These are phyloP conservation scores for Homolaphlyctis polyrhiza DNA, from an alignment of 371 early-diverging fungal genomes.

Conservation along the genomic window DNA sequence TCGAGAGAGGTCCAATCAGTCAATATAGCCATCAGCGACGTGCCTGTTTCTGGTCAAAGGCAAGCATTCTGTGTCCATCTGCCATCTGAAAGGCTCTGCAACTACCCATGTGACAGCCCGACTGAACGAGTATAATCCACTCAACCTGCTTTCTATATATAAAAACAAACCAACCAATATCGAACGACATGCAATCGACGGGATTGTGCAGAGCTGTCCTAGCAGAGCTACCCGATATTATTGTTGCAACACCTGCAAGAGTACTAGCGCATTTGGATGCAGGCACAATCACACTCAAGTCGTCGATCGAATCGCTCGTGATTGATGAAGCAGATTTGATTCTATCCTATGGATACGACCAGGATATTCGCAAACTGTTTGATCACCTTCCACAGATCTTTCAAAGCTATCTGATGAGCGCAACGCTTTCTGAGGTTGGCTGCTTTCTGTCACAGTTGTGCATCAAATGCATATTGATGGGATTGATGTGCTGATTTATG, in stretches of 20 bases:
- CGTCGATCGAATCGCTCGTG: conserved; percentile 90
- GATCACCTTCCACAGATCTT: conserved; percentile 72
- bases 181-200: conserved; percentile 65
- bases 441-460: background rate
- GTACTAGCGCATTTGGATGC: conserved; percentile 93
- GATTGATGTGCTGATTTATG: background rate
- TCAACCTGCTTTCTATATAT: background rate
- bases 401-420: conserved; percentile 87
- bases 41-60: conserved; percentile 52
- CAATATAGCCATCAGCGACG: conserved; percentile 64
- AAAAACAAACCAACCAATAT: conserved; percentile 50
- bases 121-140: background rate
- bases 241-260: conserved; percentile 98
- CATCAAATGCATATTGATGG: background rate
- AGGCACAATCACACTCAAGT: conserved; percentile 86
- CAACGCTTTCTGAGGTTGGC: conserved; percentile 55
- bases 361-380: conserved; percentile 53
- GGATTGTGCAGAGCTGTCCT: conserved; percentile 66
- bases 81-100: conserved; percentile 66
- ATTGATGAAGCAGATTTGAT: conserved; percentile 98
- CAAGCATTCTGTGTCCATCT: conserved; percentile 81
- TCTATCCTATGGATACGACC: conserved; percentile 87
- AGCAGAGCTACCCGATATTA: conserved; percentile 72
- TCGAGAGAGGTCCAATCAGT: conserved; percentile 57
- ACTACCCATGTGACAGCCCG: conserved; percentile 57